Conservation (phyloP, 305 asterid species). For the Fraxinus dipetala region DNA sequence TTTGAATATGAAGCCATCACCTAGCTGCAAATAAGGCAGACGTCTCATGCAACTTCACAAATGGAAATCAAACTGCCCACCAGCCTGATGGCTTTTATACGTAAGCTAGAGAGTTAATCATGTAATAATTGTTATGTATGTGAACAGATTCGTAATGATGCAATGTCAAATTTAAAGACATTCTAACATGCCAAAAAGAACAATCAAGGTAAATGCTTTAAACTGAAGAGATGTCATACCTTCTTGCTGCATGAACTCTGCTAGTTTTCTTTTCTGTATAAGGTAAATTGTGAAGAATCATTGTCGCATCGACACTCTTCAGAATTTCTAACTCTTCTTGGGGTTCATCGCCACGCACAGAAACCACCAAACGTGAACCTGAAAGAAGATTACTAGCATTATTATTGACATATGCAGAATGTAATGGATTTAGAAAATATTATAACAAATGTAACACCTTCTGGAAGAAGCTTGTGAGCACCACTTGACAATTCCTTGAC, state of each 20-base stretch:
- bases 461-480: slow-evolving; percentile 85
- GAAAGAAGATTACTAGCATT: slow-evolving; percentile 23
- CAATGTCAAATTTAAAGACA: not conserved
- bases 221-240: slow-evolving; percentile 36
- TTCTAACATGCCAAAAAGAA: not conserved
- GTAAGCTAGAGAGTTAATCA: not conserved
- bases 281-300: slow-evolving; percentile 85
- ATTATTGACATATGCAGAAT: not conserved
- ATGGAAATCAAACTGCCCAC: not conserved
- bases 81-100: not conserved
- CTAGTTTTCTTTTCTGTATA: slow-evolving; percentile 71
- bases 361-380: slow-evolving; percentile 82
- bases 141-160: not conserved
- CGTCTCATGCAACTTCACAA: not conserved
- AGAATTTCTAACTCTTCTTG: slow-evolving; percentile 68
- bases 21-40: not conserved
- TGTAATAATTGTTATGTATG: not conserved
- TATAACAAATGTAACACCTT: slow-evolving; percentile 45
- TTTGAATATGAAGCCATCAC: not conserved
- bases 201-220: not conserved
- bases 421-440: not conserved
- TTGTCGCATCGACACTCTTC: slow-evolving; percentile 65
- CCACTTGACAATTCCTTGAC: slow-evolving; percentile 79
- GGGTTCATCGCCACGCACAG: slow-evolving; percentile 83
- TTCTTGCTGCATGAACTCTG: slow-evolving; percentile 96